Evolutionary conservation across 345 rosid genomes (phyloP).

Genomic region (Microthlaspi erraticum): DNA sequence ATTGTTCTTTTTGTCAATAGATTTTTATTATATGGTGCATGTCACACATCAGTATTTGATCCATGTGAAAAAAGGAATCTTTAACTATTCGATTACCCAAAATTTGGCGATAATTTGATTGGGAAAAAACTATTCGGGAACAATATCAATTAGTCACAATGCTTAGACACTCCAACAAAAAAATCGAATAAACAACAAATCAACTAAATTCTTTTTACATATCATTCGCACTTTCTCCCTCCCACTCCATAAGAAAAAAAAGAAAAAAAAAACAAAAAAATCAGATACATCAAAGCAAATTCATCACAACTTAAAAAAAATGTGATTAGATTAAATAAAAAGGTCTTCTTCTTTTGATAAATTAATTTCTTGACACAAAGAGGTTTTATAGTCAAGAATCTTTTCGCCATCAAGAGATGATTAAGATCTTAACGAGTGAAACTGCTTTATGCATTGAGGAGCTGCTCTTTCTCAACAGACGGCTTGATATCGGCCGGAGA

Average conservation of each 20-base stretch:
- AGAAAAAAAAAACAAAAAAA: constrained; percentile 4
- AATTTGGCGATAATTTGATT: background rate
- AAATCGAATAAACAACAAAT: constrained; percentile 40
- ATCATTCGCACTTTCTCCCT: constrained; percentile 23
- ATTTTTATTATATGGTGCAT: constrained; percentile 1
- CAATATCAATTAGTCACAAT: constrained; percentile 41
- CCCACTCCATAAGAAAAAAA: constrained; percentile 34
- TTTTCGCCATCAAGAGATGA: constrained; percentile 17
- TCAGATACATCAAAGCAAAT: constrained; percentile 40
- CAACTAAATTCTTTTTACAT: constrained; percentile 46
- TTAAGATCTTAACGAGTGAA: constrained; percentile 20
- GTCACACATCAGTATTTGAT: constrained; percentile 9
- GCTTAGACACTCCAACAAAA: constrained; percentile 43
- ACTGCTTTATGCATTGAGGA: constrained; percentile 40
- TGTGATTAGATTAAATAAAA: constrained; percentile 37
- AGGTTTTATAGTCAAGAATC: constrained; percentile 39
- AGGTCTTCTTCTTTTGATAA: constrained; percentile 26
- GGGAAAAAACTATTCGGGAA: background rate
- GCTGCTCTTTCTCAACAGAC: constrained; percentile 44
- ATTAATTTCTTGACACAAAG: constrained; percentile 42
- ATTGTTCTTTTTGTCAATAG: constrained; percentile 36
- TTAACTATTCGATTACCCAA: constrained; percentile 23
- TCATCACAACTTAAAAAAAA: constrained; percentile 45
- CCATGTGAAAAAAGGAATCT: constrained; percentile 16
- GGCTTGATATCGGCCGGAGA: constrained; percentile 47